phyloP scores from a whole-genome alignment of 2,329 filamentous ascomycete species.

The Penicillium verrucosum region DNA sequence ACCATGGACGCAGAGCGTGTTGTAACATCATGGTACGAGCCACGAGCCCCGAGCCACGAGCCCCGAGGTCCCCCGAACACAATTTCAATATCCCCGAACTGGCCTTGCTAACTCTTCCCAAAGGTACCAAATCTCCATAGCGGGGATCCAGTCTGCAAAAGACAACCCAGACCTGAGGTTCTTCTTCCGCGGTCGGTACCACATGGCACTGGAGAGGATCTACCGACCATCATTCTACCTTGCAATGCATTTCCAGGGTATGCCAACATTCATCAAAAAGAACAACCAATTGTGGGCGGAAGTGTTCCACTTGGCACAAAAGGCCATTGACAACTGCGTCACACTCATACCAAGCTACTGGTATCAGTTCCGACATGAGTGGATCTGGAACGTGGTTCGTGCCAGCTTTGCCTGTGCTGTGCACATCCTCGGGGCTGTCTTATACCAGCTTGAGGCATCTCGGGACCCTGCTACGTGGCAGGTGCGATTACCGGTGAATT shows the following conservation, averaged over 20 bases:
- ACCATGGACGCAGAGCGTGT: slow-evolving; percentile 17
- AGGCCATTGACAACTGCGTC: slow-evolving; percentile 20
- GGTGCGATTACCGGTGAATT: slow-evolving; percentile 15
- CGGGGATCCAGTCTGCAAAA: slow-evolving; percentile 3
- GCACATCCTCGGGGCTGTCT: slow-evolving; percentile 18
- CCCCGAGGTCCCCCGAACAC: not conserved
- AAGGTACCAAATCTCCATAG: slow-evolving; percentile 20
- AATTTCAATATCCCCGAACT: too few species aligned
- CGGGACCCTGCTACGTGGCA: slow-evolving; percentile 4
- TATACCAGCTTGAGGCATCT: slow-evolving; percentile 12
- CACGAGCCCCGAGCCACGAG: not conserved
- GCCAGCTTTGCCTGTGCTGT: slow-evolving; percentile 18
- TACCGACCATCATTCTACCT: slow-evolving; percentile 23
- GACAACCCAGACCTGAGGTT: slow-evolving; percentile 18
- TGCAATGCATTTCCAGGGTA: slow-evolving; percentile 19
- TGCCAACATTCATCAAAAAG: slow-evolving; percentile 14
- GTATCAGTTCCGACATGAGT: slow-evolving; percentile 24
- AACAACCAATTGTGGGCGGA: slow-evolving; percentile 5
- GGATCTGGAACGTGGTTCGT: slow-evolving; percentile 22
- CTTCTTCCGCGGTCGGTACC: slow-evolving; percentile 16
- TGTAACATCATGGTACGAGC: slow-evolving; percentile 19
- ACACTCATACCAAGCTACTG: slow-evolving; percentile 18
- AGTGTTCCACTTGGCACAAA: slow-evolving; percentile 18
- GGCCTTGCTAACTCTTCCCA: not conserved
- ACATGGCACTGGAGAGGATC: slow-evolving; percentile 18